phyloP scores from a whole-genome alignment of 768 basidiomycete species.

The Amanita pallidorosea region DNA sequence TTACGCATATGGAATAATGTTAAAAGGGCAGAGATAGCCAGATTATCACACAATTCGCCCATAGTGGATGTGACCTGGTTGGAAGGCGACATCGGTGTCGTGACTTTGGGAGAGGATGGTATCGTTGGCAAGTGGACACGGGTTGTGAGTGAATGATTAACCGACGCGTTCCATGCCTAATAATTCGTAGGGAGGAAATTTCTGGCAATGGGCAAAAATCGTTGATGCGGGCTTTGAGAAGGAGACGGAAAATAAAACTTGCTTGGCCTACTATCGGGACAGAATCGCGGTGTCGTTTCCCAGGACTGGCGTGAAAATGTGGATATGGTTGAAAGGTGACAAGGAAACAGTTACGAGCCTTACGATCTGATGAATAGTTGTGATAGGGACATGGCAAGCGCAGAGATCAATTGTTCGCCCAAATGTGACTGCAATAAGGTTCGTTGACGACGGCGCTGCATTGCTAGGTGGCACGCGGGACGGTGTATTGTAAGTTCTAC shows the following conservation, averaged over 20 bases:
- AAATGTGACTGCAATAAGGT: slow-evolving; percentile 53
- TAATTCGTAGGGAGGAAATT: slow-evolving; percentile 27
- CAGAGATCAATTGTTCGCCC: slow-evolving; percentile 56
- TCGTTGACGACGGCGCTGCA: slow-evolving; percentile 52
- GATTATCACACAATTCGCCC: slow-evolving; percentile 39
- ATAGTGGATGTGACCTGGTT: slow-evolving; percentile 49
- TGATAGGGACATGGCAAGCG: slow-evolving; percentile 47
- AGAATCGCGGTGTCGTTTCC: slow-evolving; percentile 55
- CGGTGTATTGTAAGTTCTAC: slow-evolving; percentile 45
- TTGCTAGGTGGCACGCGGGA: slow-evolving; percentile 62
- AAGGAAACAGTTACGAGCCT: not conserved
- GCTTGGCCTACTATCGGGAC: slow-evolving; percentile 46
- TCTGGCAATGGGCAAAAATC: slow-evolving; percentile 49
- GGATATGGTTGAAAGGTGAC: slow-evolving; percentile 51
- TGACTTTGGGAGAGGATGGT: slow-evolving; percentile 49
- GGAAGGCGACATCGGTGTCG: slow-evolving; percentile 41
- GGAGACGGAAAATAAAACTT: slow-evolving; percentile 25
- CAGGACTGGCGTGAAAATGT: slow-evolving; percentile 49
- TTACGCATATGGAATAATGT: slow-evolving; percentile 54
- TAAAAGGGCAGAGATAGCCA: slow-evolving; percentile 39
- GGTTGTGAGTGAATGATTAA: slow-evolving; percentile 26
- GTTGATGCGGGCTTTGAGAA: slow-evolving; percentile 35
- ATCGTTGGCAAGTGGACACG: slow-evolving; percentile 49
- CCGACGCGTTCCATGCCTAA: not conserved
- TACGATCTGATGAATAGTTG: not conserved